Conservation (phyloP, 805 yeast species). For the Candida quercuum region DNA sequence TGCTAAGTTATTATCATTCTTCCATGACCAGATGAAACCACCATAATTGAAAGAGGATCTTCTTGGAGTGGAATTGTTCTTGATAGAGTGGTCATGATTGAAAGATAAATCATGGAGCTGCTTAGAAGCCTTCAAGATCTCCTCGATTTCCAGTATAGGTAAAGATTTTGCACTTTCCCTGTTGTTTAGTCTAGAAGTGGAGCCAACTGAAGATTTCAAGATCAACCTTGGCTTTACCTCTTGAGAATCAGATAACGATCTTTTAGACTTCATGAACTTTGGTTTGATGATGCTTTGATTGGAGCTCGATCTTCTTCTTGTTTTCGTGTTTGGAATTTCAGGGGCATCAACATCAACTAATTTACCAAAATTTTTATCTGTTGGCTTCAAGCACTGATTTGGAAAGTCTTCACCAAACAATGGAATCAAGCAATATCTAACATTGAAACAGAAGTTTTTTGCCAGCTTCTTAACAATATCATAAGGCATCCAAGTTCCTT, state of each 20-base stretch:
- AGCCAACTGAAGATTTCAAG: not conserved
- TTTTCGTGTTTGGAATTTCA: conserved; percentile 3
- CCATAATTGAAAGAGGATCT: conserved; percentile 20
- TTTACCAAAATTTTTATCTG: conserved; percentile 18
- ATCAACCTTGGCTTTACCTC: conserved; percentile 1
- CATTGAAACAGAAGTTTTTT: conserved; percentile 67
- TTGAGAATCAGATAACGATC: conserved; percentile 20
- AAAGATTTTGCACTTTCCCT: not conserved
- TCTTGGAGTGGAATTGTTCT: not conserved
- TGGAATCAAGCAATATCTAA: conserved; percentile 72
- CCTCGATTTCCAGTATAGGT: conserved; percentile 21
- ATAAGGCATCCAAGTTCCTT: conserved; percentile 89
- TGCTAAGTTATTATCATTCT: conserved; percentile 16
- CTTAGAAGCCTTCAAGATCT: conserved; percentile 23
- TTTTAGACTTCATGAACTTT: conserved; percentile 6
- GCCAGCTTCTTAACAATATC: conserved; percentile 65
- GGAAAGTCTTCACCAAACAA: conserved; percentile 68
- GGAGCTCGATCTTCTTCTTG: not conserved
- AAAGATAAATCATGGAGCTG: conserved; percentile 22
- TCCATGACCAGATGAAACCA: conserved; percentile 24
- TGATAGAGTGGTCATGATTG: not conserved
- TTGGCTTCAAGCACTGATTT: conserved; percentile 24
- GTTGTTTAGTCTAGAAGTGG: no score
- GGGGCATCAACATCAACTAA: conserved; percentile 15
- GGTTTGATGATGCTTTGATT: conserved; percentile 1